Evolutionary conservation across 2,329 filamentous ascomycete genomes (phyloP), one percentile per base, ranked within the genome.

Genomic region (Xylaria sp.): DNA sequence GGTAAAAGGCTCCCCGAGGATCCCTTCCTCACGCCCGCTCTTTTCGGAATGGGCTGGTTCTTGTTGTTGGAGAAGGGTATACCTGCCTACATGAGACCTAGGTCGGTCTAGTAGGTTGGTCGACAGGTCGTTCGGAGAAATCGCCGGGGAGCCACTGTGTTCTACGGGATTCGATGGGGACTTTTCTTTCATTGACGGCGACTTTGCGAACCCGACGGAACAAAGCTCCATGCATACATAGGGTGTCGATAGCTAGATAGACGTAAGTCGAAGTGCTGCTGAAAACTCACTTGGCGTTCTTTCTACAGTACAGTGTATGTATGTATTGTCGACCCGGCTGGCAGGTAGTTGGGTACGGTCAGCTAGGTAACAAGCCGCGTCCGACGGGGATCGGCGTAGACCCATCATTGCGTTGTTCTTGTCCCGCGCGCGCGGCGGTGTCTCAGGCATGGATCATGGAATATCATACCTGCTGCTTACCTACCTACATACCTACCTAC

Each of bases 1-100:
- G 66, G 66, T 58, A 54, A 65, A 54, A 60, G 34, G 27, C 54
- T 61, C 48, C 64, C 53, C 67, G 56, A 61, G 53, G 57, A 36
- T 36, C 34, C 34, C 34, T 36, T 39, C 27, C 58, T 42, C n/a
- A 24, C 59, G 47, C 55, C 21, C 21, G 47, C 58, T 32, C 53
- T 47, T 66, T 61, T 61, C 24, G 48, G 48, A 51, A 51, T 51
- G 48, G 45, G 24, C 24, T 17, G 24, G 48, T 24, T 27, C 21
- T 30, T 30, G 12, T 51, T 30, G 12, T 51, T 17, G 24, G 21
- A 27, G 24, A 50, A 5, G 21, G 24, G 24, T 17, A 9, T 30
- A 30, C 48, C 48, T 51, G 48, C 48, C 48, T 51, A 51, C 48
- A 51, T 30, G 48, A 51, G 48, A 27, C 24, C 48, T 51, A 30